Evolutionary conservation across 2,329 filamentous ascomycete genomes (phyloP), one percentile per base, ranked within the genome.

Genomic region (Fusarium sp.): DNA sequence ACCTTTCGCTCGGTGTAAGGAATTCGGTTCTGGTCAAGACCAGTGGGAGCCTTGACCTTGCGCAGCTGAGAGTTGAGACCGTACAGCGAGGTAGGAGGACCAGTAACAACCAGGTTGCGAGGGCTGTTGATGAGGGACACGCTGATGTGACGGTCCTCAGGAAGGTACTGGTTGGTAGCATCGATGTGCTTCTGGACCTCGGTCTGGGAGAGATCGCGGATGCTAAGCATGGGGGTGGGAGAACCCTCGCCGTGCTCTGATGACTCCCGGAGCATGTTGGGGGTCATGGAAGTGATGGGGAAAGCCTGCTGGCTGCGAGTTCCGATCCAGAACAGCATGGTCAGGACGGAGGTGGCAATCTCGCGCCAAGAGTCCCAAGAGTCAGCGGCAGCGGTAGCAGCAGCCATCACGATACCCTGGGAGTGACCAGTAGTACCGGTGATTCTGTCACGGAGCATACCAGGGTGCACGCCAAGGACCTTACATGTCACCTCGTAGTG

Each of bases 301-400:
- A 97, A 99, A 2, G 94, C 94, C 81, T 99, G 96, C 81, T 99
- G 96, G 80, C 95, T 97, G 76, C 96, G 91, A 66, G 95, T 90
- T 78, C 96, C 96, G 73, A 99, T 97, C 96, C 96, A 99, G 86
- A 99, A 99, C 29, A 99, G 90, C 76, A 97, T 93, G 29, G 92
- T 96, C 69, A 99, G 84, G 3, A 95, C 92, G 73, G 93, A 90
- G 75, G 86, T 90, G 60, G 93, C 88, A 60, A 93, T 89, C 76
- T 92, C 90, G 71, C 91, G 89, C 79, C 96, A 99, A 1, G 92
- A 92, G 68, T 97, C 93, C 96, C 96, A 99, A 27, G 91, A 93
- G 72, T 93, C 91, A 4, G 94, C 93, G 5, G 95, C 93, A 2
- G 96, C 92, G 64, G 96, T 97, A 23, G 92, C 92, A 29, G 95